Base-by-base conservation (phyloP, 179 eudicot genomes). In the Corrigiola litoralis region DNA sequence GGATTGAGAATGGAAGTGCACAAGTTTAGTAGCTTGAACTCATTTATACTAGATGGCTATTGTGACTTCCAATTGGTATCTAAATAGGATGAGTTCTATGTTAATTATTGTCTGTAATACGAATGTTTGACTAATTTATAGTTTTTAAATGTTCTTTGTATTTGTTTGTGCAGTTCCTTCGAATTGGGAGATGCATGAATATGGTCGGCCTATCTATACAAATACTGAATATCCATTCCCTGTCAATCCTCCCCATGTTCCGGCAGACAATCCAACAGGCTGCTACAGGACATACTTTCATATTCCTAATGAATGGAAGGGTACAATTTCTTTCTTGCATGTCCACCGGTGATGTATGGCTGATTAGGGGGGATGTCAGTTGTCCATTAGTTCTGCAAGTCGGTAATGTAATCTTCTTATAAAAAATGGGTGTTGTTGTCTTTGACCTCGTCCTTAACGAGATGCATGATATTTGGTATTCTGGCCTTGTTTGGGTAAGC, bases 121-220 rank as follows among this genome's bases (percentile, higher is more conserved):
- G 29, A 16, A 41, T 20, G 13, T 33, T 52, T 58, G 37, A 45
- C 27, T n/a, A 23, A 9, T 29, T 49, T 60, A 61, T 69, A 57
- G 38, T 61, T 55, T 48, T 48, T 63, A 16, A 59, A 41, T 47
- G 11, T 66, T 49, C 58, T 24, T 27, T 68, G 46, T 24, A 33
- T 36, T 75, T 40, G 34, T 63, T 72, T 75, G 72, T 49, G 61
- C 95, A 92, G 97, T 94, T 77, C 99, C 99, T 50, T 91, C 90
- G 47, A 94, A 86, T 73, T 94, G 99, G 99, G 91, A 94, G 85
- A 77, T 90, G 95, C 99, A 94, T 69, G 97, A 95, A 72, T 88
- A 80, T 79, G 97, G 83, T 67, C 81, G 58, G 73, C 99, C 99
- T 72, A 94, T 90, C 65, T 94, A 94, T 63, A 94, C 99, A 24